Conservation (phyloP, 2,329 filamentous ascomycete species). For the Acrocalymma vagum region DNA sequence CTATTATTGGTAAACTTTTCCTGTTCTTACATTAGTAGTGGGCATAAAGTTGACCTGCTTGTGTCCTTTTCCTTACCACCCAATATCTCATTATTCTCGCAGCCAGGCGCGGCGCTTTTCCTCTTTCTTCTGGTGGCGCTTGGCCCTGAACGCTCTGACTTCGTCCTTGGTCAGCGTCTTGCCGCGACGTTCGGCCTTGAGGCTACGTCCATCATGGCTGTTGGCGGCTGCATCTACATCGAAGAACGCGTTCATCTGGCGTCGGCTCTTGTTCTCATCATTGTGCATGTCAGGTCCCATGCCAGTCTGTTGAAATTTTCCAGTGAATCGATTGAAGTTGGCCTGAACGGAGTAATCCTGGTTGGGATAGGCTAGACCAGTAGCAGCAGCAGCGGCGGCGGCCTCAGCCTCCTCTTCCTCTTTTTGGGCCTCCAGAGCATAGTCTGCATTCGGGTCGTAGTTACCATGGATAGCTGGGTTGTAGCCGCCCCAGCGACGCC, state of each 20-base stretch:
- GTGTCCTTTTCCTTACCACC: conserved; percentile 40
- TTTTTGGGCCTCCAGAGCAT: conserved; percentile 66
- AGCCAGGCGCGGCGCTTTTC: conserved; percentile 94
- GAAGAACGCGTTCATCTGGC: conserved; percentile 95
- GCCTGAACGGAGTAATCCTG: conserved; percentile 71
- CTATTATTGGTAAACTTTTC: too few relatives aligned
- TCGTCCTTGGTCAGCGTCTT: conserved; percentile 88
- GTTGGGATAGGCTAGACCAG: conserved; percentile 25
- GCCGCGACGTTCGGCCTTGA: conserved; percentile 87
- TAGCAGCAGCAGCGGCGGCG: conserved; percentile 34
- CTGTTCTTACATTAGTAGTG: conserved; percentile 39
- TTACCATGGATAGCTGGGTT: conserved; percentile 96
- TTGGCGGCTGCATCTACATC: conserved; percentile 95
- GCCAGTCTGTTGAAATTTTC: conserved; percentile 76
- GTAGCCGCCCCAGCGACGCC: conserved; percentile 74
- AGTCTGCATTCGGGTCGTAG: conserved; percentile 96
- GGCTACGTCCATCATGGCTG: conserved; percentile 84
- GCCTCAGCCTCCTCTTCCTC: conserved; percentile 46
- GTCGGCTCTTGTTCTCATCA: conserved; percentile 84
- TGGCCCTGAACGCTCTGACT: conserved; percentile 90
- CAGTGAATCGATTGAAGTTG: conserved; percentile 91
- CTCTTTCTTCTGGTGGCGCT: conserved; percentile 87
- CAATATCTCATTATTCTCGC: conserved; percentile 70
- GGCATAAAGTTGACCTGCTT: conserved; percentile 23
- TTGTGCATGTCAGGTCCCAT: conserved; percentile 78